Evolutionary conservation across 805 yeast species (phyloP), one percentile per base, ranked within the genome.

Genomic region (Ogataea glucozyma): DNA sequence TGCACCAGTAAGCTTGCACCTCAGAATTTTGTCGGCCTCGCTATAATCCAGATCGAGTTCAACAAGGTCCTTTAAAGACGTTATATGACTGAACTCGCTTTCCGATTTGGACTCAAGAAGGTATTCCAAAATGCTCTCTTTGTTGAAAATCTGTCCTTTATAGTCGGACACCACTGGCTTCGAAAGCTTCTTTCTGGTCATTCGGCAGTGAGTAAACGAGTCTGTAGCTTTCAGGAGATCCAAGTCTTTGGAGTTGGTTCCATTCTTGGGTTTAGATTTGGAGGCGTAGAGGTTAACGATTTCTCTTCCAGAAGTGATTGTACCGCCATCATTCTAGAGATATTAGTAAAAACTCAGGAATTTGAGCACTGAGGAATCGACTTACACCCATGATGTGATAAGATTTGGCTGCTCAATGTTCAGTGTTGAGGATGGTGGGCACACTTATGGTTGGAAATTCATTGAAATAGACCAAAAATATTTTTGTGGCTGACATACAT

Each of bases 301-400:
- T 47, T 81, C 85, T 45, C 71, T 70, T 22, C 86, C 67, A 39
- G 74, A 75, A 12, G 83, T 81, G 14, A 83, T 75, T 1, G 86
- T 72, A 2, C 90, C 88, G n/a, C 91, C 91, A 57, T 85, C 91
- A 47, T 78, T 79, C 75, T 70, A 20, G n/a, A 5, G 13, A 10
- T 41, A 48, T 43, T 38, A 21, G 22, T 26, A 22, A 20, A 21
- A 18, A 17, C 16, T 12, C 5, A 10, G 6, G 9, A 17, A n/a
- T 11, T 9, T 5, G 16, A 6, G 11, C n/a, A 8, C n/a, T n/a
- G n/a, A 26, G 26, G 24, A 10, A 21, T 16, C 11, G 23, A 45
- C 54, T 34, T 51, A 51, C 54, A 38, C 54, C 54, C 54, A 51
- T 51, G 26, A 3, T 36, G 31, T n/a, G n/a, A n/a, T n/a, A n/a